Conservation (phyloP, 768 basidiomycete species). For the Tephrocybe rancida region DNA sequence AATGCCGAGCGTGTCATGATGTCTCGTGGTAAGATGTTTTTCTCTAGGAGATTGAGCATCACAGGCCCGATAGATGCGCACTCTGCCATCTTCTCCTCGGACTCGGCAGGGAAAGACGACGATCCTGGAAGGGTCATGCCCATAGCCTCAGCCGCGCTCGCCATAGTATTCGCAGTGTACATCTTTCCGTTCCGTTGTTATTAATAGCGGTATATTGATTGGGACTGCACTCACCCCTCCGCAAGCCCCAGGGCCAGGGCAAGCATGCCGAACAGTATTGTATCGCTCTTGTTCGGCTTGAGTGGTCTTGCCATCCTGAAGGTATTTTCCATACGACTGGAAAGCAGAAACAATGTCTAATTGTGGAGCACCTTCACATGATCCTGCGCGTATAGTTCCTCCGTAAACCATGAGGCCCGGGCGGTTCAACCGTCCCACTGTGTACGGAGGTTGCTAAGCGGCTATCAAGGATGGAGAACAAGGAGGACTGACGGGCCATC, state of each 20-base stretch:
- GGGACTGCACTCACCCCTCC: slow-evolving; percentile 74
- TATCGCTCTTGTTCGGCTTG: slow-evolving; percentile 84
- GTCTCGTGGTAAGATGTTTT: slow-evolving; percentile 90
- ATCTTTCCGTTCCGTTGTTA: slow-evolving; percentile 51
- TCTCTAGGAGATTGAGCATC: slow-evolving; percentile 87
- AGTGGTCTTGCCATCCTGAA: slow-evolving; percentile 85
- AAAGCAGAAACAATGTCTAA: slow-evolving; percentile 97
- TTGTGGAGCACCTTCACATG: slow-evolving; percentile 85
- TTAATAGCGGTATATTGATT: not conserved
- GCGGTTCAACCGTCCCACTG: slow-evolving; percentile 93
- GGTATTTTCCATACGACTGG: slow-evolving; percentile 94
- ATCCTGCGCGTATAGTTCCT: slow-evolving; percentile 91
- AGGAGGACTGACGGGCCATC: slow-evolving; percentile 76
- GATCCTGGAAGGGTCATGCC: slow-evolving; percentile 98
- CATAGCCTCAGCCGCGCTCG: slow-evolving; percentile 90
- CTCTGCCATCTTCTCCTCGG: slow-evolving; percentile 84
- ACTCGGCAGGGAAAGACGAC: slow-evolving; percentile 96
- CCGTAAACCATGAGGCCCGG: slow-evolving; percentile 99
- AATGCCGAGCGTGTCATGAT: slow-evolving; percentile 98
- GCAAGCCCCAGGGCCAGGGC: slow-evolving; percentile 97
- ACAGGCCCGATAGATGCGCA: slow-evolving; percentile 76
- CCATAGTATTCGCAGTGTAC: slow-evolving; percentile 99
- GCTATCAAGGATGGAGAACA: slow-evolving; percentile 17
- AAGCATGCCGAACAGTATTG: slow-evolving; percentile 88
- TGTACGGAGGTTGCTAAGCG: slow-evolving; percentile 19